Percentiles rank a stretch among this genome's conserved stretches.
These are phyloP conservation scores for Candida gigantensis DNA, from an alignment of 1,139 yeast species.

Conservation along the genomic window DNA sequence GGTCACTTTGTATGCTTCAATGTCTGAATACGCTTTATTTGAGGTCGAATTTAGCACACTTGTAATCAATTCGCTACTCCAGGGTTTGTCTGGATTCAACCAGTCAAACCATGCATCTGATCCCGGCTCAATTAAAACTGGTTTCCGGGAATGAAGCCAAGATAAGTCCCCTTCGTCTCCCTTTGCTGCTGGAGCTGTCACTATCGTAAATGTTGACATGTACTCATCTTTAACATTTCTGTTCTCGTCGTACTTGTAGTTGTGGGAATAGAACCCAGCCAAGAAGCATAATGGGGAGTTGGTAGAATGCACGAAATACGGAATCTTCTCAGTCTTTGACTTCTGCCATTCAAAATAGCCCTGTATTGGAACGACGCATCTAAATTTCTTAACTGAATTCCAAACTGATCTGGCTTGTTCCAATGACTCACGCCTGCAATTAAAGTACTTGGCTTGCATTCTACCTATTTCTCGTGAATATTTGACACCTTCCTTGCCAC, in stretches of 20 bases:
- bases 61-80: slow-evolving; percentile 39
- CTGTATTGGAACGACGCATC: slow-evolving; percentile 75
- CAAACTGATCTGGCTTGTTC: slow-evolving; percentile 47
- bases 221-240: slow-evolving; percentile 26
- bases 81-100: slow-evolving; percentile 52
- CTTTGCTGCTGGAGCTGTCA: slow-evolving; percentile 68
- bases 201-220: slow-evolving; percentile 62
- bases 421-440: slow-evolving; percentile 64
- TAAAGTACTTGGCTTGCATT: slow-evolving; percentile 45
- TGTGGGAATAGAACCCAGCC: slow-evolving; percentile 69
- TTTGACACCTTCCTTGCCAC: slow-evolving; percentile 18
- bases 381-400: slow-evolving; percentile 41
- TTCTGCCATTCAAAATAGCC: slow-evolving; percentile 87
- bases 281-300: slow-evolving; percentile 57
- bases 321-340: slow-evolving; percentile 44
- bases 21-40: slow-evolving; percentile 40
- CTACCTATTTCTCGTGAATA: slow-evolving; percentile 34
- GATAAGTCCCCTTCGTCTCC: slow-evolving; percentile 46
- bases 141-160: slow-evolving; percentile 81
- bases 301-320: slow-evolving; percentile 63
- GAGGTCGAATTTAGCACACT: slow-evolving; percentile 36
- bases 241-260: slow-evolving; percentile 30
- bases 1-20: slow-evolving; percentile 58
- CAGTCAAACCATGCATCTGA: slow-evolving; percentile 59
- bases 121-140: slow-evolving; percentile 64